Percentiles rank a stretch among this genome's conserved stretches.
These are phyloP conservation scores for Phoma herbarum DNA, from an alignment of 2,329 filamentous ascomycete species.

Conservation along the genomic window DNA sequence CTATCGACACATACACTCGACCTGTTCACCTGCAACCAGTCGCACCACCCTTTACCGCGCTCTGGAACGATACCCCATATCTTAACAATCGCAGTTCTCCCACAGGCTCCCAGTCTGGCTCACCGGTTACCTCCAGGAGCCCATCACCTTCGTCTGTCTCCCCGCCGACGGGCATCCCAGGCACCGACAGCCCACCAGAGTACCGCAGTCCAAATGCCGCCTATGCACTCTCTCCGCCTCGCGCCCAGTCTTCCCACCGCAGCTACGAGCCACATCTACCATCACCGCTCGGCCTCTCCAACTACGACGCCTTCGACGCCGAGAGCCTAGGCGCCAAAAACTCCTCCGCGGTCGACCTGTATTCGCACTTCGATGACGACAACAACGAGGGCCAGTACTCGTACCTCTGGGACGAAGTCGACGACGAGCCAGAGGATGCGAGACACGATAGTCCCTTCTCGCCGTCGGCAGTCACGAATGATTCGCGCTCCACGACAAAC, in stretches of 20 bases:
- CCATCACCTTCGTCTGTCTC: constrained; percentile 31
- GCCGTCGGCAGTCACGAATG: constrained; percentile 22
- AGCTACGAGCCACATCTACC: constrained; percentile 48
- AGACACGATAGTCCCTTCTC: constrained; percentile 28
- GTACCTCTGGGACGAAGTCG: constrained; percentile 11
- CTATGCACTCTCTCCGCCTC: constrained; percentile 35
- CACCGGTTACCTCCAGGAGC: constrained; percentile 29
- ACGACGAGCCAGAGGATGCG: constrained; percentile 23
- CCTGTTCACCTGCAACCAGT: constrained; percentile 31
- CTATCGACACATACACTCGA: constrained; percentile 43
- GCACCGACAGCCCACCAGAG: constrained; percentile 6
- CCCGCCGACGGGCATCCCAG: constrained; percentile 4
- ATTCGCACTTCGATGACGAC: constrained; percentile 45
- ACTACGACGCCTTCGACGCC: constrained; percentile 55
- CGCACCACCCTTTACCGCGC: constrained; percentile 25
- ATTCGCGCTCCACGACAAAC: not conserved
- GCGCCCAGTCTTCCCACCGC: constrained; percentile 29
- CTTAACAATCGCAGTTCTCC: constrained; percentile 29
- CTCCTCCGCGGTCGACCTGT: constrained; percentile 38
- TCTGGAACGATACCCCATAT: constrained; percentile 26
- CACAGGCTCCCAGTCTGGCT: constrained; percentile 25
- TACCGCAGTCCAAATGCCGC: constrained; percentile 46
- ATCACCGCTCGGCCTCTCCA: constrained; percentile 53
- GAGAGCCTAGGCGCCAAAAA: constrained; percentile 27
- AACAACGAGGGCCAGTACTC: constrained; percentile 27